Conservation (phyloP, 495 filamentous ascomycete species). For the Hypomontagnella monticulosa region DNA sequence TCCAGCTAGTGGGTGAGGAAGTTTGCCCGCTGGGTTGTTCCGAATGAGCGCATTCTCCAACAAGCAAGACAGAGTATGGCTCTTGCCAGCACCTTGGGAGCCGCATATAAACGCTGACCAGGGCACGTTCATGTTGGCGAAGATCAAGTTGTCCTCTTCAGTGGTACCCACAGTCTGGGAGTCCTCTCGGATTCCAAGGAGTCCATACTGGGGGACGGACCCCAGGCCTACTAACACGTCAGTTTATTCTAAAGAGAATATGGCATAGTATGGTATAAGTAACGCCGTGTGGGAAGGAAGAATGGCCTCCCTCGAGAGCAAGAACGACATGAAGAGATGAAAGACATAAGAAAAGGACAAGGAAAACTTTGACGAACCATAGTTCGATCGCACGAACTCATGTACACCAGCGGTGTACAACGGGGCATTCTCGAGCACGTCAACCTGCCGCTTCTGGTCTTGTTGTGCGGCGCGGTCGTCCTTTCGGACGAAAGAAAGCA, state of each 20-base stretch:
- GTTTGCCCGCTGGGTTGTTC: conserved; percentile 2
- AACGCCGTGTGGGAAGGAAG: conserved; percentile 34
- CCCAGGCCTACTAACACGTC: not conserved
- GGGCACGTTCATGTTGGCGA: conserved; percentile 65
- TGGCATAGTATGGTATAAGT: no score
- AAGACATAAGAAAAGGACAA: no score
- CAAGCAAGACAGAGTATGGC: conserved; percentile 68
- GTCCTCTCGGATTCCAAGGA: conserved; percentile 22
- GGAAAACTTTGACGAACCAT: no score
- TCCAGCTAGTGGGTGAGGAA: conserved; percentile 57
- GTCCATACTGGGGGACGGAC: conserved; percentile 28
- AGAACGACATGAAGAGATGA: not conserved
- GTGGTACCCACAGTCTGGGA: not conserved
- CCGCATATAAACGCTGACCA: conserved; percentile 72
- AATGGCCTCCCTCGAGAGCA: no score
- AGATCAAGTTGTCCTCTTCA: conserved; percentile 52
- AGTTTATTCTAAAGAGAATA: no score
- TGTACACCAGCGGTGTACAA: conserved; percentile 8
- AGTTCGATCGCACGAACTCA: not conserved
- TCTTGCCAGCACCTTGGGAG: conserved; percentile 70
- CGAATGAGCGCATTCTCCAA: conserved; percentile 62
- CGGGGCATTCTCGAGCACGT: conserved; percentile 2
- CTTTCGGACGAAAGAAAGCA: no score
- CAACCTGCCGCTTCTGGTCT: not conserved
- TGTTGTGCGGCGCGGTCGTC: no score